Base-by-base conservation (phyloP, 169 alveolate genomes). In the Cryptosporidium parvum region DNA sequence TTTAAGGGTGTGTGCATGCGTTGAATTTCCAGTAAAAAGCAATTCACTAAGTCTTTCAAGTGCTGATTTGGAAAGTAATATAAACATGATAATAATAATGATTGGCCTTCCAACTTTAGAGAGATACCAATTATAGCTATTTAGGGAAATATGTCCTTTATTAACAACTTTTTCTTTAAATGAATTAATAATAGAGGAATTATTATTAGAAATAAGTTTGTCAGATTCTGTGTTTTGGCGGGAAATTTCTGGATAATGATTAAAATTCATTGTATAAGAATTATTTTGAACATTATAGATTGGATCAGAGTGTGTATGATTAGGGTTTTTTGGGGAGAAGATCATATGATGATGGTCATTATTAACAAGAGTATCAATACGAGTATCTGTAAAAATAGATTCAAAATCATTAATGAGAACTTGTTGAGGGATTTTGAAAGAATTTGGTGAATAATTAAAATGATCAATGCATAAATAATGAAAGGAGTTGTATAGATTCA, bases 91-190 rank as follows among this genome's bases (percentile, higher is more conserved):
- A 42, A 35, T 0, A n/a, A 58, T 10, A 23, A 70, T 65, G 42
- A 31, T 14, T 5, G n/a, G 16, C 14, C n/a, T 62, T 0, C 89
- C 89, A 9, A 62, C 45, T 7, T 62, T 80, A 3, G 31, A 18
- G 8, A 80, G 26, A 29, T 80, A 80, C 89, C 89, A 80, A 12
- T 14, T 35, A 70, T 80, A 80, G 26, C 69, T 62, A 2, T 45
- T 8, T 26, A 39, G 26, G 1, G 89, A 80, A 39, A 80, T 65
- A 29, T 62, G 16, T 0, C 89, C 89, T 10, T 80, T 80, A 18
- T 12, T 80, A 2, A 51, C 18, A 48, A 80, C 72, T 18, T 39
- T 42, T 21, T 80, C 89, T 1, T 45, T 56, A 3, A 58, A n/a
- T 8, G 70, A 73, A 26, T 58, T 73, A 26, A 73, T 73, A 8